Conservation (phyloP, 2,329 filamentous ascomycete genomes). For the Arthrobotrys megalospora region DNA sequence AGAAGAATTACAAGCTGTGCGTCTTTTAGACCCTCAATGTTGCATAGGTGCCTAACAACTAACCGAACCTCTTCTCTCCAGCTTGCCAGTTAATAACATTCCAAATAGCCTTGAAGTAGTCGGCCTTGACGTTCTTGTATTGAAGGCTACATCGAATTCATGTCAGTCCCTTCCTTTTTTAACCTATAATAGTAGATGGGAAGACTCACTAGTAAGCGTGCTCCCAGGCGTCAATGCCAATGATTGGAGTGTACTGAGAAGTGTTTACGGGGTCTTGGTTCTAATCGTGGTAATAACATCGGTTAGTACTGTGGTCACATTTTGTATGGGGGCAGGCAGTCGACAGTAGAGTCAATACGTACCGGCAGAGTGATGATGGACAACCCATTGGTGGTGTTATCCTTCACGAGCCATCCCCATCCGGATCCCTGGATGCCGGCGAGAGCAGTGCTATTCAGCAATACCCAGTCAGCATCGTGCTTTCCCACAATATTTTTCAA, state of each 20-base stretch:
- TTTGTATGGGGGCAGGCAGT: too few relatives aligned
- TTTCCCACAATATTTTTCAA: neutral
- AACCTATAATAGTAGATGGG: neutral
- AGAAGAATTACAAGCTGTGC: too few relatives aligned
- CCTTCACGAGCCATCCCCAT: slow-evolving; percentile 74
- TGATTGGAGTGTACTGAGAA: slow-evolving; percentile 83
- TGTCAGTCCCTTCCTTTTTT: neutral
- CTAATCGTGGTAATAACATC: slow-evolving; percentile 63
- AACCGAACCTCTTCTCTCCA: slow-evolving; percentile 70
- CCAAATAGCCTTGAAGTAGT: slow-evolving; percentile 95
- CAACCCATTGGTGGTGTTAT: slow-evolving; percentile 72
- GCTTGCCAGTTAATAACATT: slow-evolving; percentile 97
- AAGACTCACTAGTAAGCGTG: slow-evolving; percentile 85
- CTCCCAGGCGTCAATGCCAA: slow-evolving; percentile 96
- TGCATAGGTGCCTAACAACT: slow-evolving; percentile 18
- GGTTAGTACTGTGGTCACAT: too few relatives aligned
- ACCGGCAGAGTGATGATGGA: slow-evolving; percentile 78
- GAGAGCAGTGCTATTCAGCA: slow-evolving; percentile 68
- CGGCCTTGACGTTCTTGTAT: slow-evolving; percentile 96
- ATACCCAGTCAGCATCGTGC: neutral
- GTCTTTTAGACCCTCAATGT: too few relatives aligned
- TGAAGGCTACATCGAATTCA: slow-evolving; percentile 74
- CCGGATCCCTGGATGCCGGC: slow-evolving; percentile 75
- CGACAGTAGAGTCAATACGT: slow-evolving; percentile 65
- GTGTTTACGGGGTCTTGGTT: slow-evolving; percentile 88